Evolutionary conservation across 2,329 filamentous ascomycete genomes (phyloP), one percentile per base, ranked within the genome.

Genomic region (Alternaria metachromatica): DNA sequence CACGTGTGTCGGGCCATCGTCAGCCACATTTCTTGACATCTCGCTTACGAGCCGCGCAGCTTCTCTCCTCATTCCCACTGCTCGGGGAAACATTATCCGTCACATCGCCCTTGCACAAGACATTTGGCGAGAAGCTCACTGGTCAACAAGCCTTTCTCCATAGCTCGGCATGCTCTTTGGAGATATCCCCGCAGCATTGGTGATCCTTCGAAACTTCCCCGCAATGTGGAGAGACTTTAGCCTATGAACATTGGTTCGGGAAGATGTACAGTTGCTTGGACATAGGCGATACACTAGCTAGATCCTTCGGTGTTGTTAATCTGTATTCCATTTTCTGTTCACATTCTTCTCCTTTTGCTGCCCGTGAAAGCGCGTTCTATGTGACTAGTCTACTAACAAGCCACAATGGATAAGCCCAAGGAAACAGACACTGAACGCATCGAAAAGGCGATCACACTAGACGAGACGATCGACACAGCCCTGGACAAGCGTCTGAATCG

Each of bases 401-500:
- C 50, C 7, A 37, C 25, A 7, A 63, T 62, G 58, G 63, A 65
- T 3, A 57, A 55, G 23, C 11, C 55, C 1, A 21, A n/a, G 15
- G 12, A 20, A 5, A 21, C 37, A 15, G 49, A 60, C 20, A 43
- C 53, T 5, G 46, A 46, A 10, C 61, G 37, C 15, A 61, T 61
- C 13, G 64, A 66, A 41, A 61, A 61, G 12, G 49, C 55, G 9
- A 55, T 41, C 13, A 10, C 23, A 3, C 41, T 43, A 2, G n/a
- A 55, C 0, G 13, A 44, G 18, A 20, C 45, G 4, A 25, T 48
- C 13, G 30, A 69, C 8, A n/a, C 44, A 7, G 67, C 67, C 9
- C 68, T 78, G 1, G 74, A 79, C n/a, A 73, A 69, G 50, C 66
- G 75, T 30, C 74, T 84, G 33, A 83, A 78, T 12, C 72, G 78